phyloP scores from a whole-genome alignment of 2,329 filamentous ascomycete genomes.

The Immersiporthe knoxdaviesiana region DNA sequence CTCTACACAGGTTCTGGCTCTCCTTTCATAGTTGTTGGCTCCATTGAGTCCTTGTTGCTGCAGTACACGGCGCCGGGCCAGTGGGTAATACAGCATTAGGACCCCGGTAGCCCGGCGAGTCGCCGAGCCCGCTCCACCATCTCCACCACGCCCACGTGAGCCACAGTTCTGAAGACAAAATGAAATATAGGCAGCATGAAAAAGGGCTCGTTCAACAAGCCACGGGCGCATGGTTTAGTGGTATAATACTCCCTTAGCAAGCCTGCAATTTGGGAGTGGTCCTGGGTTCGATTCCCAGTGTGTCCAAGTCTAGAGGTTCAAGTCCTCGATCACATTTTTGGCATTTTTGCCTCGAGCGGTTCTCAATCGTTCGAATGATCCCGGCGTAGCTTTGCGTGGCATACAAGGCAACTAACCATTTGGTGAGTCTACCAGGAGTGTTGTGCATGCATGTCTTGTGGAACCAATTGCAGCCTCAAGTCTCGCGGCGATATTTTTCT shows the following conservation, averaged over 20 bases:
- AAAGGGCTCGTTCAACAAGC: not conserved
- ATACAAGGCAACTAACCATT: too few species aligned
- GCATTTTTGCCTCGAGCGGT: not conserved
- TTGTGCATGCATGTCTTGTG: too few species aligned
- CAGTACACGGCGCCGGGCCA: too few species aligned
- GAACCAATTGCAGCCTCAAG: too few species aligned
- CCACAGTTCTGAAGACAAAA: not conserved
- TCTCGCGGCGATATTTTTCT: not conserved
- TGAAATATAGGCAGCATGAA: not conserved
- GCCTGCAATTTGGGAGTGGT: not conserved
- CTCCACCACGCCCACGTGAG: not conserved
- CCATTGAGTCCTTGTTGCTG: too few species aligned
- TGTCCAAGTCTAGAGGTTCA: not conserved
- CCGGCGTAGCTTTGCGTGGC: too few species aligned
- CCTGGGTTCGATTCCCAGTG: conserved; percentile 10
- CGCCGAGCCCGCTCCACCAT: not conserved
- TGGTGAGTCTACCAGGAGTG: too few species aligned
- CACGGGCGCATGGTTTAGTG: conserved; percentile 17
- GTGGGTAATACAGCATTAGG: not conserved
- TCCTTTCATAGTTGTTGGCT: too few species aligned
- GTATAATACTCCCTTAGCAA: conserved; percentile 18
- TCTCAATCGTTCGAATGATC: not conserved
- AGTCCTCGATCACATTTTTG: not conserved
- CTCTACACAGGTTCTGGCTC: too few species aligned
- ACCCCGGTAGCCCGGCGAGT: not conserved